A percentile compares a stretch with the other conserved stretches of the same genome.
Evolutionary conservation across 441 rosid genomes (phyloP).

Genomic region (Biscutella laevigata): DNA sequence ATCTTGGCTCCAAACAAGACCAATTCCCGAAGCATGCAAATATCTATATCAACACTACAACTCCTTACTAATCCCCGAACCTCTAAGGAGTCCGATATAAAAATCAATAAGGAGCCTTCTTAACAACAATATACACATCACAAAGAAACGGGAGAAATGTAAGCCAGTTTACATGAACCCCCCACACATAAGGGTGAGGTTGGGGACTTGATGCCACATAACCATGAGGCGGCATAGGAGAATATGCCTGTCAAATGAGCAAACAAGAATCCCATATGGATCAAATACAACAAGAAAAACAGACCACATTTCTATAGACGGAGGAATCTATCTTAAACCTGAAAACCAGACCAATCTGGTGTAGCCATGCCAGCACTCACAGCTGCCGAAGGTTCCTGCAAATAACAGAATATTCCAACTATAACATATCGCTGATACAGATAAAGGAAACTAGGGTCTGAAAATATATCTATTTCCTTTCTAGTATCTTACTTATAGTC

Average conservation of each 20-base stretch:
- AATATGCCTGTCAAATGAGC: conserved; percentile 66
- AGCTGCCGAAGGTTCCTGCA: conserved; percentile 62
- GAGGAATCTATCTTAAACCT: conserved; percentile 37
- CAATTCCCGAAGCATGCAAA: neutral
- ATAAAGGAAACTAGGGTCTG: neutral
- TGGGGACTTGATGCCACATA: conserved; percentile 90
- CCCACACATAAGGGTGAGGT: conserved; percentile 98
- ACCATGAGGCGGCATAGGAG: conserved; percentile 92
- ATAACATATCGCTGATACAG: neutral
- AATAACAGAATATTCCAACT: conserved; percentile 7
- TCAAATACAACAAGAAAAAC: conserved; percentile 13
- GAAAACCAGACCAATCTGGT: conserved; percentile 89
- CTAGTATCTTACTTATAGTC: neutral
- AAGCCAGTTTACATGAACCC: conserved; percentile 61
- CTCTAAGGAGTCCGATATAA: neutral
- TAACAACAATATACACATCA: neutral
- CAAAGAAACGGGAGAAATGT: neutral
- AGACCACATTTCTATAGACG: neutral
- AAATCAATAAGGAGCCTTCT: neutral
- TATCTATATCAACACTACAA: neutral
- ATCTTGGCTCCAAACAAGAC: neutral
- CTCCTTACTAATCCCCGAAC: neutral
- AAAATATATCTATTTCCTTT: neutral
- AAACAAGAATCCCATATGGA: conserved; percentile 14
- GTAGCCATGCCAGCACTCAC: conserved; percentile 47